Base-by-base conservation (phyloP, 305 asterid species). In the Coffea humblotiana region DNA sequence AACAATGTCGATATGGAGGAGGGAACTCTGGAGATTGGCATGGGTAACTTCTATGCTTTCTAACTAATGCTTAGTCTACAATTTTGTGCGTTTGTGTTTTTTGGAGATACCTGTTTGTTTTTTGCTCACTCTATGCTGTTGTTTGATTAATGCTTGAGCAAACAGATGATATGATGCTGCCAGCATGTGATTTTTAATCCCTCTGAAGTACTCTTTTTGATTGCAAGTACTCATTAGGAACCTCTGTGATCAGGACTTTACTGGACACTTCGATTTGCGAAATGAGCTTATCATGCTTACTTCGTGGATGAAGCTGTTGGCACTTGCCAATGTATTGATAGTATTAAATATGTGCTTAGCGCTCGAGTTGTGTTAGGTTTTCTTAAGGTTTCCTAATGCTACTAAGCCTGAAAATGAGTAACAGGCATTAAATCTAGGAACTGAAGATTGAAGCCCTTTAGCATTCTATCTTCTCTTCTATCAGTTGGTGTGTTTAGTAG, bases 21-120 rank as follows among this genome's bases (percentile, higher is more conserved):
- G 84, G 99, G 97, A 88, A 93, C 91, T 74, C 90, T 95, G 83
- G 97, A 95, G 89, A 90, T 95, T 88, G 99, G 98, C 77, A 95
- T 95, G 90, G 99, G 99, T 94, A 89, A 80, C 90, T 87, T 81
- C 51, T 72, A 49, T 29, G 56, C 74, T 16, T 14, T 18, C 48
- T 11, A n/a, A n/a, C 25, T 32, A 35, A 21, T 13, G 48, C 19
- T 63, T 64, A 11, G 67, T 15, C 64, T 61, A 60, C 1, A 1
- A 40, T 43, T 61, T 69, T n/a, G 32, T 70, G 8, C 40, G 16
- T 79, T 75, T 6, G 43, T 52, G 60, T 45, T 68, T 69, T 11
- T 67, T 61, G 69, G 40, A 10, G n/a, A 18, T 29, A 73, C 13
- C 9, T 32, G 45, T 14, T 0, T 60, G 12, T 4, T 58, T 18